phyloP scores from a whole-genome alignment of 2,329 filamentous ascomycete genomes.

The Alternaria longipes region DNA sequence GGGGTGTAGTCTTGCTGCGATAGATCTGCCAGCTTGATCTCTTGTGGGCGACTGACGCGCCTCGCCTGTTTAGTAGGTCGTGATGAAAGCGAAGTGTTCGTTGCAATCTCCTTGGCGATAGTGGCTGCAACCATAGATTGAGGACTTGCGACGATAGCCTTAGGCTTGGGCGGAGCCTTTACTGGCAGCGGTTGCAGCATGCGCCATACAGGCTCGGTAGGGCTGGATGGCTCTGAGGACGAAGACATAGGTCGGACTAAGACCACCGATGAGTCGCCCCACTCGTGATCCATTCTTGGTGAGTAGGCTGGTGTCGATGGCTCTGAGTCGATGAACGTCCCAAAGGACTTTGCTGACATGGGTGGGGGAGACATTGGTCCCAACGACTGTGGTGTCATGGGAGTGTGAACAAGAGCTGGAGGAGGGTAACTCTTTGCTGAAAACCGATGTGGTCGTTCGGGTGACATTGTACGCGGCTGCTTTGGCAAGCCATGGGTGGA shows the following conservation, averaged over 20 bases:
- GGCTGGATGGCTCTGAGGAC: conserved; percentile 36
- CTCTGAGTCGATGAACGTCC: conserved; percentile 49
- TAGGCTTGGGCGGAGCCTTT: conserved; percentile 17
- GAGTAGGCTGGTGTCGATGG: conserved; percentile 51
- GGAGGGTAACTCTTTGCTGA: conserved; percentile 30
- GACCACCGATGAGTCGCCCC: conserved; percentile 40
- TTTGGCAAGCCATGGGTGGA: conserved; percentile 49
- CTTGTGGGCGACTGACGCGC: conserved; percentile 6
- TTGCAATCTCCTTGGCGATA: conserved; percentile 15
- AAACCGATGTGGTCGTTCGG: conserved; percentile 43
- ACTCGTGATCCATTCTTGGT: conserved; percentile 38
- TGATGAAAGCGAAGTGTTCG: conserved; percentile 19
- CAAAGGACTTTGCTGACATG: conserved; percentile 48
- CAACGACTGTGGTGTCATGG: conserved; percentile 34
- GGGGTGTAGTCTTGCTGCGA: conserved; percentile 26
- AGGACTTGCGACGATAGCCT: neutral
- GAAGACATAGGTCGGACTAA: conserved; percentile 43
- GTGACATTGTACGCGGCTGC: conserved; percentile 37
- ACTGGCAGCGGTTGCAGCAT: conserved; percentile 40
- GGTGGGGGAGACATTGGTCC: conserved; percentile 44
- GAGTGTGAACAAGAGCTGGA: conserved; percentile 25
- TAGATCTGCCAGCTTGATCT: conserved; percentile 18
- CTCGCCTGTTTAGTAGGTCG: conserved; percentile 26
- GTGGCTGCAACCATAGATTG: conserved; percentile 19
- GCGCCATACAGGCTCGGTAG: conserved; percentile 45